These are phyloP conservation scores for Lactarius vividus DNA, from an alignment of 768 basidiomycete species.

Conservation along the genomic window DNA sequence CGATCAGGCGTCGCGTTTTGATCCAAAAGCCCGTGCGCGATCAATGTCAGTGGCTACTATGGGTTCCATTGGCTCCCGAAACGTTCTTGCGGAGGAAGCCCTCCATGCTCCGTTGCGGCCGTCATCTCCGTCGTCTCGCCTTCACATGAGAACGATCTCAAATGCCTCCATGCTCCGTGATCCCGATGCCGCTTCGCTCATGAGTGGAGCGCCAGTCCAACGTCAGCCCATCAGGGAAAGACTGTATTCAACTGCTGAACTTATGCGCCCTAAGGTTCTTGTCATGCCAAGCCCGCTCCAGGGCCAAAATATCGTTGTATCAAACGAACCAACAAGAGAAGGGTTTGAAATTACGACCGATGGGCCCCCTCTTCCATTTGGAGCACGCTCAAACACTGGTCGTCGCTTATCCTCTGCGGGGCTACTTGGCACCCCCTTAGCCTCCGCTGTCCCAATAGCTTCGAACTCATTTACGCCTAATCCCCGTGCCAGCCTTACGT, in stretches of 20 bases:
- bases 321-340: slow-evolving; percentile 40
- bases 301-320: slow-evolving; percentile 36
- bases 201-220: slow-evolving; percentile 35
- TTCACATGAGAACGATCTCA: slow-evolving; percentile 62
- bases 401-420: slow-evolving; percentile 41
- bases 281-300: slow-evolving; percentile 93
- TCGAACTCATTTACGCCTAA: slow-evolving; percentile 79
- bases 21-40: slow-evolving; percentile 42
- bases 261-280: slow-evolving; percentile 87
- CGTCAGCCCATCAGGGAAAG: slow-evolving; percentile 43
- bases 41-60: slow-evolving; percentile 48
- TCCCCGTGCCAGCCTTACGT: slow-evolving; percentile 64
- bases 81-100: slow-evolving; percentile 43
- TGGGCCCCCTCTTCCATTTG: slow-evolving; percentile 75
- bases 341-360: slow-evolving; percentile 66
- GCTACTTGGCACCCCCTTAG: slow-evolving; percentile 32
- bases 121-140: slow-evolving; percentile 62
- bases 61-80: slow-evolving; percentile 38
- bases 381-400: slow-evolving; percentile 56
- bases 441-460: slow-evolving; percentile 40
- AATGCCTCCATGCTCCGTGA: slow-evolving; percentile 63
- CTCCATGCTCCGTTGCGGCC: slow-evolving; percentile 62
- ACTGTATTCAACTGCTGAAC: slow-evolving; percentile 69
- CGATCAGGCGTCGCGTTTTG: slow-evolving; percentile 42
- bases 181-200: slow-evolving; percentile 42